Evolutionary conservation across 495 filamentous ascomycete species (phyloP).

Genomic region (Tuber calosporum): DNA sequence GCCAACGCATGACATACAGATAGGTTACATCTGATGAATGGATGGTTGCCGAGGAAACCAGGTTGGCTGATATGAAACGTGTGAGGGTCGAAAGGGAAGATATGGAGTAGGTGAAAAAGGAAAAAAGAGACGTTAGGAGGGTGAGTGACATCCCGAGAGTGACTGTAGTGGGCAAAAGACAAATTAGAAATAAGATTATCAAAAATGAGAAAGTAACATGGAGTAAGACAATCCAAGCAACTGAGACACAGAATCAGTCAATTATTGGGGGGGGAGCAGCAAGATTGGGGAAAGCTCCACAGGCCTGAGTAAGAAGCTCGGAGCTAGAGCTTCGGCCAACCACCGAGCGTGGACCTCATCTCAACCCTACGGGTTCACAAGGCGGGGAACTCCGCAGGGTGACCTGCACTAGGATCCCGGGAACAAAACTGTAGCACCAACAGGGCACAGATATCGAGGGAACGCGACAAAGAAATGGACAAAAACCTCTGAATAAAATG

Average conservation of each 20-base stretch:
- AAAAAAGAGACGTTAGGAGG: conserved; percentile 38
- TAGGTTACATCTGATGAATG: conserved; percentile 42
- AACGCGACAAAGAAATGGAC: background rate
- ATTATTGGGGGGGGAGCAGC: background rate
- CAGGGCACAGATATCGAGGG: background rate
- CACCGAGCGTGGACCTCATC: background rate
- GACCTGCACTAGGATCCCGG: background rate
- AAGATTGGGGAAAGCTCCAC: background rate
- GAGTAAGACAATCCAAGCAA: background rate
- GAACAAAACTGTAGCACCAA: background rate
- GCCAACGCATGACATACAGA: conserved; percentile 41
- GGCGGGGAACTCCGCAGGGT: background rate
- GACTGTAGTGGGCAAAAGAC: conserved; percentile 19
- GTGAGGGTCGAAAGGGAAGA: conserved; percentile 37
- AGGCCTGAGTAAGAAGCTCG: background rate
- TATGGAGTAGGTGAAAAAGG: conserved; percentile 39
- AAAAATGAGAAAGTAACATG: conserved; percentile 7
- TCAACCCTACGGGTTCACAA: background rate
- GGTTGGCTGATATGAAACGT: conserved; percentile 40
- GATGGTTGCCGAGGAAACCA: conserved; percentile 42
- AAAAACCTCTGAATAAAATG: background rate
- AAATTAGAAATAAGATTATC: conserved; percentile 15
- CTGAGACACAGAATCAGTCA: conserved; percentile 3
- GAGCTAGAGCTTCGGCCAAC: background rate
- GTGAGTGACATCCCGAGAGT: conserved; percentile 41